Evolutionary conservation across 73 alveolate genomes (phyloP).

Genomic region (Durusdinium trenchii): DNA sequence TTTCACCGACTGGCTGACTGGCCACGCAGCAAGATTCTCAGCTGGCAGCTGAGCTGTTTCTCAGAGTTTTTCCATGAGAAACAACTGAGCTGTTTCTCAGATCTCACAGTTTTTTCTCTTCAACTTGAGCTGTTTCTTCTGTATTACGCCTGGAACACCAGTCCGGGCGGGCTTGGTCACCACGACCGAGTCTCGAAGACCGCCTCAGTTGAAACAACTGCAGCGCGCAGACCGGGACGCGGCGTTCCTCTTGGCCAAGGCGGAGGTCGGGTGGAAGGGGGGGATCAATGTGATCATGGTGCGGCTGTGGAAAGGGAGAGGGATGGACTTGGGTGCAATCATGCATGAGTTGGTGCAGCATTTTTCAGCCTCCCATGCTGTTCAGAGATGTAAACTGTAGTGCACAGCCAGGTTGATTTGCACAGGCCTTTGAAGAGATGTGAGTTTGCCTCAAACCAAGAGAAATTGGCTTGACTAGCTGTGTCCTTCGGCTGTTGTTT

Average conservation of each 20-base stretch:
- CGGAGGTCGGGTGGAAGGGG: conserved; percentile 6
- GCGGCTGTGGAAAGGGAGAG: background rate
- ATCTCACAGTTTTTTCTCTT: background rate
- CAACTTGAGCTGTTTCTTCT: background rate
- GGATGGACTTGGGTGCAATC: no score
- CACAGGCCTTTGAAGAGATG: background rate
- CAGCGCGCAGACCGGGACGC: conserved; percentile 43
- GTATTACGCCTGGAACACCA: background rate
- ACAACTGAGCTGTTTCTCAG: background rate
- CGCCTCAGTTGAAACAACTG: conserved; percentile 3
- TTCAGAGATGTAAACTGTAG: background rate
- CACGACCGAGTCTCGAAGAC: background rate
- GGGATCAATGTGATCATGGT: background rate
- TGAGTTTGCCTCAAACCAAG: no score
- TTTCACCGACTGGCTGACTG: no score
- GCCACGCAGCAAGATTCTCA: background rate
- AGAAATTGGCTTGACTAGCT: background rate
- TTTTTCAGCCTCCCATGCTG: background rate
- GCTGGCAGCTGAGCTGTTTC: background rate
- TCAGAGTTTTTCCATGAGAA: background rate
- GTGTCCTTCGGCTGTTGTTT: background rate
- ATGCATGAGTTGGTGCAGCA: background rate
- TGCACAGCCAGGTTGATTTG: background rate
- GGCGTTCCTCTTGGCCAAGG: conserved; percentile 58
- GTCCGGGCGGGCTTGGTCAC: background rate